phyloP scores from a whole-genome alignment of 768 basidiomycete genomes.

The Mycena kentingensis region DNA sequence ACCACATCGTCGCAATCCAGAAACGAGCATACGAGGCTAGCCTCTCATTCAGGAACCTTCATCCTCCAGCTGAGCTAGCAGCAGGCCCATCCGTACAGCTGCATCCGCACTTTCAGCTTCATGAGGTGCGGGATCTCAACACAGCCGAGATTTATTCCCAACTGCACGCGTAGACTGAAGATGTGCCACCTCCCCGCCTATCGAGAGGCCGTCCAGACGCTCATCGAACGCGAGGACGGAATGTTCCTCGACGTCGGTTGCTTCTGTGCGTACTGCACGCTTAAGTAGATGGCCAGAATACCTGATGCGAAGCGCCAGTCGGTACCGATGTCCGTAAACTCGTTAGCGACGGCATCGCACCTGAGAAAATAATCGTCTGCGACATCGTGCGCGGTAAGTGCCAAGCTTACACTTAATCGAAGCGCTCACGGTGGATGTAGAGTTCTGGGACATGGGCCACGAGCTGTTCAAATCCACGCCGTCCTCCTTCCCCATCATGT shows the following conservation, averaged over 20 bases:
- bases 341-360: conserved; percentile 43
- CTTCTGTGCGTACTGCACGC: conserved; percentile 36
- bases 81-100: conserved; percentile 17
- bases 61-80: neutral
- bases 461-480: conserved; percentile 58
- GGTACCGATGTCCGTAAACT: conserved; percentile 44
- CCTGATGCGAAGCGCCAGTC: conserved; percentile 27
- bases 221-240: conserved; percentile 29
- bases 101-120: conserved; percentile 30
- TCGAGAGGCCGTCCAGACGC: conserved; percentile 32
- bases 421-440: no score
- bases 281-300: neutral
- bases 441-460: conserved; percentile 65
- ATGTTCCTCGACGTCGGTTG: conserved; percentile 48
- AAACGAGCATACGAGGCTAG: conserved; percentile 34
- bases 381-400: conserved; percentile 42
- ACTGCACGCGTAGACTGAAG: conserved; percentile 22
- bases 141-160: no score
- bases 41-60: no score
- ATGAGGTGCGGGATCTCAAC: conserved; percentile 15
- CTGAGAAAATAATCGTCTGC: conserved; percentile 37
- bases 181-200: conserved; percentile 40
- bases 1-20: conserved; percentile 37
- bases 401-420: no score
- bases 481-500: conserved; percentile 53